A percentile compares a stretch with the other conserved stretches of the same genome.
Evolutionary conservation across 805 yeast genomes (phyloP).

Genomic region (Yarrowia divulgata): DNA sequence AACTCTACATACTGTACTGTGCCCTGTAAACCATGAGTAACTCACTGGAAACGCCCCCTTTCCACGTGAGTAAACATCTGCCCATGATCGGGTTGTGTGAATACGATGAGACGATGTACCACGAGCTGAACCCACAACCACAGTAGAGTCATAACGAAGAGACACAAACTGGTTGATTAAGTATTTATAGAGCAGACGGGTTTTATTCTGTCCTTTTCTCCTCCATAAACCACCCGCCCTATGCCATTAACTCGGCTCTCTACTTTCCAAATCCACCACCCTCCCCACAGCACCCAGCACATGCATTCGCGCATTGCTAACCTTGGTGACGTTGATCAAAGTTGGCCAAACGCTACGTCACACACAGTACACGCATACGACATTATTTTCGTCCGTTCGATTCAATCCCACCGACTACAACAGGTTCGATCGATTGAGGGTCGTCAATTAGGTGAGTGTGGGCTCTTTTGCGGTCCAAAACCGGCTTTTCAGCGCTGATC

Average conservation of each 20-base stretch:
- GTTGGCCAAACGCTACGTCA: conserved; percentile 38
- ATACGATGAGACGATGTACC: conserved; percentile 8
- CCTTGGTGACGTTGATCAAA: conserved; percentile 29
- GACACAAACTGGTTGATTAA: too few relatives aligned
- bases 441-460: conserved; percentile 36
- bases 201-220: too few relatives aligned
- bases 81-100: not conserved
- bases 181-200: too few relatives aligned
- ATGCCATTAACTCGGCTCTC: not conserved
- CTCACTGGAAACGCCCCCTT: conserved; percentile 11
- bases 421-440: conserved; percentile 2
- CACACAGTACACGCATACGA: conserved; percentile 37
- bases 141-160: too few relatives aligned
- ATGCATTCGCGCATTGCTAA: conserved; percentile 23
- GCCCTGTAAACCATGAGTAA: not conserved
- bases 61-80: conserved; percentile 28
- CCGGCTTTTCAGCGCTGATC: not conserved
- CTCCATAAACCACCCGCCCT: too few relatives aligned
- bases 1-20: conserved; percentile 1
- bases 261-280: conserved; percentile 11
- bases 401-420: not conserved
- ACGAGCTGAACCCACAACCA: not conserved
- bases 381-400: conserved; percentile 25
- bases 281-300: conserved; percentile 20
- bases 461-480: not conserved